Base-by-base conservation (phyloP, 1,139 yeast species). In the Candida gigantensis region DNA sequence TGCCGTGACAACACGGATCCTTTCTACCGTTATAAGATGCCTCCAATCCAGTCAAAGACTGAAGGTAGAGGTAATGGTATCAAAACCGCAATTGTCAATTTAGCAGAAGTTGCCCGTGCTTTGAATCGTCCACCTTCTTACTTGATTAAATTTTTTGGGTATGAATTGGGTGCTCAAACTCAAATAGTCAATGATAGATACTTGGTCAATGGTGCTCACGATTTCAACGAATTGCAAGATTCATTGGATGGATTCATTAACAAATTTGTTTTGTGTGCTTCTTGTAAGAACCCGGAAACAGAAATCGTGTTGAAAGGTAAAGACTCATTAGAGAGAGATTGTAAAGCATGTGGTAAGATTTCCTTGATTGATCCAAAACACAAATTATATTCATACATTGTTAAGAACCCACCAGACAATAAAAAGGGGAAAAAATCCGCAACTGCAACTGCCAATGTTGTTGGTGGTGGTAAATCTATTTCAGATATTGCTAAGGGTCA, bases 51-150 rank as follows among this genome's bases (percentile, higher is more conserved):
- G 70, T 88, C 97, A 50, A 92, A 94, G 77, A 89, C 89, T 51
- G 98, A 92, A 71, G 98, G 98, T 63, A 80, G 96, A 63, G 99
- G 99, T 71, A 92, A 92, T 69, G 99, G 99, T 78, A 92, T 92
- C 69, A 90, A 89, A 64, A 92, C 99, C 20, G 95, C 94, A 40
- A 83, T 94, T 42, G 79, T 88, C 49, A 94, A 92, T 65, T 81
- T 89, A 42, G 71, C 86, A 26, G 98, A 92, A 59, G 97, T 92
- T 45, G 95, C 97, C 28, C 81, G 96, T 58, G 95, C 98, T 17
- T 74, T 92, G 50, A 86, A 88, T 47, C 81, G 99, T 65, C 97
- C 98, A 25, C 81, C 96, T 29, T 71, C 94, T 27, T 92, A 89
- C 58, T 81, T 94, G 43, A 82, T 92, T 63, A 92, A 94, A 70